These are phyloP conservation scores for Neofusicoccum sp. DNA, from an alignment of 2,329 filamentous ascomycete species.

Conservation along the genomic window DNA sequence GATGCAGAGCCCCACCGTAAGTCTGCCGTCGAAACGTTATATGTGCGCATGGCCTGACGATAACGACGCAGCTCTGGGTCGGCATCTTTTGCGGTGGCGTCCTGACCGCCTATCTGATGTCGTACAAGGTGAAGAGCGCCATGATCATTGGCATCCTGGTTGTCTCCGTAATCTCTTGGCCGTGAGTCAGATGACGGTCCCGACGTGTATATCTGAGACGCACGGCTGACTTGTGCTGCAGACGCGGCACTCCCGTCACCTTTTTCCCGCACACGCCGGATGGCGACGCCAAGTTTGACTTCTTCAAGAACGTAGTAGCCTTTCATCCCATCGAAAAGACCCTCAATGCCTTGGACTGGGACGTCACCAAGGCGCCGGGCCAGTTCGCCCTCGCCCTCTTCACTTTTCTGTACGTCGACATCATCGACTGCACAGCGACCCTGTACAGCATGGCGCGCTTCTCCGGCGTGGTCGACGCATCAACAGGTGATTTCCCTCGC, in stretches of 20 bases:
- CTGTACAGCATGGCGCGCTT: constrained; percentile 88
- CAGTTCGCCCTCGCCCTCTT: constrained; percentile 81
- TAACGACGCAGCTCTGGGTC: constrained; percentile 66
- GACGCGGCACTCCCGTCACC: constrained; percentile 67
- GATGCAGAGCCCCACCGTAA: constrained; percentile 71
- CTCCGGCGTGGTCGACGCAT: constrained; percentile 73
- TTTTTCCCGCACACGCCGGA: constrained; percentile 71
- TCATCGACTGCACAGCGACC: constrained; percentile 83
- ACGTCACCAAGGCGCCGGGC: constrained; percentile 61
- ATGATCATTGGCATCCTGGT: constrained; percentile 79
- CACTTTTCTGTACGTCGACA: constrained; percentile 90
- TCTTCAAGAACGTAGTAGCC: constrained; percentile 80
- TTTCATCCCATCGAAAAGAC: constrained; percentile 73
- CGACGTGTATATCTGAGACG: not conserved
- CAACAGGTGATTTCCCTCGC: constrained; percentile 82
- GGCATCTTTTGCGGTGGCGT: constrained; percentile 84
- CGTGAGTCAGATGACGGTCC: constrained; percentile 37
- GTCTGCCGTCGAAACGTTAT: constrained; percentile 21
- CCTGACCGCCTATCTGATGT: constrained; percentile 75
- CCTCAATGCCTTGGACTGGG: constrained; percentile 72
- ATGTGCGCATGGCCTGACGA: not conserved
- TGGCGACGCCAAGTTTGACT: constrained; percentile 71
- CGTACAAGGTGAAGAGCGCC: constrained; percentile 82
- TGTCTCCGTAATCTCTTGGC: constrained; percentile 87
- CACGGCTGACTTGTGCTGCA: constrained; percentile 26